phyloP scores from a whole-genome alignment of 1,284 basidiomycete genomes.

The Tilletia caries region DNA sequence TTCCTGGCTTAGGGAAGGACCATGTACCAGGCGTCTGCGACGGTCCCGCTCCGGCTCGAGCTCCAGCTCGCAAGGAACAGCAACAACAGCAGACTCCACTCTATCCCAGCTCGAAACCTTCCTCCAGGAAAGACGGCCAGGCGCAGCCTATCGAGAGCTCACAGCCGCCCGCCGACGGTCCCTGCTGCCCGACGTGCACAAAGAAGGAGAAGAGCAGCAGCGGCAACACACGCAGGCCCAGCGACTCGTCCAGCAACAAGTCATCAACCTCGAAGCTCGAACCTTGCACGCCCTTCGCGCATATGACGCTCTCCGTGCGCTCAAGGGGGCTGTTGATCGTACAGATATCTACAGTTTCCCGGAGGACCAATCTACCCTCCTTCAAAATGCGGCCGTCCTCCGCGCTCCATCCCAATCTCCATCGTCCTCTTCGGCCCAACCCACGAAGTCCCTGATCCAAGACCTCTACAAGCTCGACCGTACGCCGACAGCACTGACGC shows the following conservation, averaged over 20 bases:
- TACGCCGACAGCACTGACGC: not conserved
- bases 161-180: slow-evolving; percentile 24
- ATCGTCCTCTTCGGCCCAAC: not conserved
- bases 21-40: not conserved
- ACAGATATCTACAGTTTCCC: not conserved
- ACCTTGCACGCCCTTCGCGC: slow-evolving; percentile 25
- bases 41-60: slow-evolving; percentile 3
- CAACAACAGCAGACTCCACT: too few species aligned
- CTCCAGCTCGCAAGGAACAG: too few species aligned
- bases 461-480: not conserved
- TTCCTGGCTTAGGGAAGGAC: slow-evolving; percentile 8
- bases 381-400: not conserved
- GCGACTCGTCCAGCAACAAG: slow-evolving; percentile 17
- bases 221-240: slow-evolving; percentile 13
- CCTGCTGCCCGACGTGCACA: slow-evolving; percentile 9
- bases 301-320: slow-evolving; percentile 15
- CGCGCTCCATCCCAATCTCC: not conserved
- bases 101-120: slow-evolving; percentile 20
- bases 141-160: slow-evolving; percentile 33
- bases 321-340: not conserved
- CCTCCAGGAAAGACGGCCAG: slow-evolving; percentile 24
- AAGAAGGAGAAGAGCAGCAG: not conserved
- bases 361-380: not conserved
- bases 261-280: slow-evolving; percentile 30
- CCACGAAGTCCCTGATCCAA: not conserved